Conservation (phyloP, 2,329 filamentous ascomycete species). For the Diaporthe batatas region DNA sequence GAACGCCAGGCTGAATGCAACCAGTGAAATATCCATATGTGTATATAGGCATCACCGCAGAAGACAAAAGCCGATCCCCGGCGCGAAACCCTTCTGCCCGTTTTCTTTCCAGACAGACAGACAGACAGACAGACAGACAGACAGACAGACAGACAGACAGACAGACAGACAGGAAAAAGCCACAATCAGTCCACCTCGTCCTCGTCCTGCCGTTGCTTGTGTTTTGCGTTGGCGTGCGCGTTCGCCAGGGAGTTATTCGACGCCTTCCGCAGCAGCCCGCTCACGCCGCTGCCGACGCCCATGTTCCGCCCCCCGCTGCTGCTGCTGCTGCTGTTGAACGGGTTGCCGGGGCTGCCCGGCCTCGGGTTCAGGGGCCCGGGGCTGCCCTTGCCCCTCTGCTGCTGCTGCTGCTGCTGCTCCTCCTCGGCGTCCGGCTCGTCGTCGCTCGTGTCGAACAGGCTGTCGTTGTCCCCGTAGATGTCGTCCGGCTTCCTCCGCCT, state of each 20-base stretch:
- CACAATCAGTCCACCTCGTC: slow-evolving; percentile 47
- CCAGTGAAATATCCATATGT: slow-evolving; percentile 17
- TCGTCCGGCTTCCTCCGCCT: slow-evolving; percentile 53
- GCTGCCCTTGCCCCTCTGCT: slow-evolving; percentile 48
- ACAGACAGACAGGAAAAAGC: too few relatives aligned
- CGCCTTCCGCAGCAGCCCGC: slow-evolving; percentile 57
- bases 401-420: slow-evolving; percentile 47
- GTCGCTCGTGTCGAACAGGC: slow-evolving; percentile 46
- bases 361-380: slow-evolving; percentile 55
- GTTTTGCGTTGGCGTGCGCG: slow-evolving; percentile 45
- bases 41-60: not conserved
- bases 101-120: not conserved
- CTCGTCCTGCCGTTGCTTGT: slow-evolving; percentile 46
- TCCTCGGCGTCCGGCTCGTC: slow-evolving; percentile 54
- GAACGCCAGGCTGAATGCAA: slow-evolving; percentile 37
- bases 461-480: slow-evolving; percentile 50
- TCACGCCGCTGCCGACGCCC: slow-evolving; percentile 52
- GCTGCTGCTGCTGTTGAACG: slow-evolving; percentile 54
- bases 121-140: too few relatives aligned
- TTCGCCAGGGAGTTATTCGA: slow-evolving; percentile 41
- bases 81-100: not conserved
- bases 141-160: too few relatives aligned
- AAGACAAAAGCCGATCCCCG: not conserved
- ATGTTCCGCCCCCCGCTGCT: slow-evolving; percentile 55
- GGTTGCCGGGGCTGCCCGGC: slow-evolving; percentile 62